Evolutionary conservation across 306 rosid genomes (phyloP), one percentile per base, ranked within the genome.

Genomic region (Cicer arietinum): DNA sequence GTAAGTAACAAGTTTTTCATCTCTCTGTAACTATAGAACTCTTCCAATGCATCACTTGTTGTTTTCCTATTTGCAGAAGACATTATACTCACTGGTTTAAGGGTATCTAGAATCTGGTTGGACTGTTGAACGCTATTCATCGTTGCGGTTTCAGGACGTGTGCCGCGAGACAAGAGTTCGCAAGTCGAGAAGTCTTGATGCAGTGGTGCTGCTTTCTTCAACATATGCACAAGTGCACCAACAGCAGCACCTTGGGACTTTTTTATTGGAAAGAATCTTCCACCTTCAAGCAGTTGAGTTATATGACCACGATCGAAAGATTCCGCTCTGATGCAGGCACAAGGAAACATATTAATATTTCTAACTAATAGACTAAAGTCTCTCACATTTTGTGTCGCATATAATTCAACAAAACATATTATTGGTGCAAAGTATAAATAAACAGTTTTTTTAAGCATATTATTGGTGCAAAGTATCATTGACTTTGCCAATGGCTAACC

Each of bases 211-310:
- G 98, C 97, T 70, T 91, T 91, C 67, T 79, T 88, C 57, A 94
- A 75, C 98, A 90, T 85, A 11, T 17, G 73, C 13, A 91, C 98
- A 67, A 94, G 92, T 0, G 59, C 92, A 52, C 97, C 98, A 77
- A 94, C 92, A 51, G 91, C 92, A 64, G 98, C 96, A 35, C 85
- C 92, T 46, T 89, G 96, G 22, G 98, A 91, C 79, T 86, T 91
- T 54, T 84, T 86, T 14, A 78, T 69, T 1, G 92, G 90, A 79
- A 85, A 79, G 53, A 79, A 81, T 75, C 91, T 92, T 47, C 93
- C 93, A 17, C 84, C 75, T 74, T 84, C 92, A 71, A 82, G 76
- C 45, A 73, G 77, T 78, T 88, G 90, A 35, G 77, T 41, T 39
- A 79, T 22, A 58, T 75, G 78, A 74, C 77, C 85, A 10, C 69